These are phyloP conservation scores for Saturnispora sekii DNA, from an alignment of 805 yeast species.

Conservation along the genomic window DNA sequence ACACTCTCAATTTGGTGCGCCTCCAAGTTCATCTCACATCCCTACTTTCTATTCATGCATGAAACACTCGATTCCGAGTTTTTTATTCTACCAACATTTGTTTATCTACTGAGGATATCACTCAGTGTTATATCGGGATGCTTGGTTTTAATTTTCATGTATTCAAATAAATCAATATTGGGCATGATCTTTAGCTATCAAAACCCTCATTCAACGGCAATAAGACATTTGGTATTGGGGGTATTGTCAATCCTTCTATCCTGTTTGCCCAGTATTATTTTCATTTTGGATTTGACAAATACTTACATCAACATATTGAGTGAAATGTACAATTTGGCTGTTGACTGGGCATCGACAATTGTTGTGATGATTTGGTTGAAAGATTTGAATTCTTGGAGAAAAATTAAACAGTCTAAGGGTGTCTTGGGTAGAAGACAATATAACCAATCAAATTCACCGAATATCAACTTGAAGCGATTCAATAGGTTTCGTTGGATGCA, in stretches of 20 bases:
- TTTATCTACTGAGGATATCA: conserved; percentile 63
- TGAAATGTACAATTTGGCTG: conserved; percentile 62
- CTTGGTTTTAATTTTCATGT: conserved; percentile 27
- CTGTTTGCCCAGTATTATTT: conserved; percentile 56
- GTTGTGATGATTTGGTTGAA: conserved; percentile 85
- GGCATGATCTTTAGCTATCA: conserved; percentile 48
- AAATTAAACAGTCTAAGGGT: conserved; percentile 55
- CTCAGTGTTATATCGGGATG: conserved; percentile 34
- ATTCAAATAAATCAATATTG: conserved; percentile 28
- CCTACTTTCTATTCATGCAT: conserved; percentile 4
- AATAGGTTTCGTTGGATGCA: conserved; percentile 1
- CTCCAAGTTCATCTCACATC: conserved; percentile 1
- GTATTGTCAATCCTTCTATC: conserved; percentile 45
- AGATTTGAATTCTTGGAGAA: conserved; percentile 47
- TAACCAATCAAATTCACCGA: neutral
- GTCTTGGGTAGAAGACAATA: conserved; percentile 47
- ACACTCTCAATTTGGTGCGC: conserved; percentile 3
- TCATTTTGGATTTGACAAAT: conserved; percentile 67
- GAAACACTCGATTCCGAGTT: conserved; percentile 22
- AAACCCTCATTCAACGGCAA: conserved; percentile 13
- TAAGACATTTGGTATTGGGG: conserved; percentile 44
- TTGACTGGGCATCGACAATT: conserved; percentile 62
- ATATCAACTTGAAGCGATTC: conserved; percentile 1
- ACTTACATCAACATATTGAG: conserved; percentile 68
- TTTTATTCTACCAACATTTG: conserved; percentile 30